Conservation (phyloP, 352 stramenopile genomes). For the Globisporangium nunn region DNA sequence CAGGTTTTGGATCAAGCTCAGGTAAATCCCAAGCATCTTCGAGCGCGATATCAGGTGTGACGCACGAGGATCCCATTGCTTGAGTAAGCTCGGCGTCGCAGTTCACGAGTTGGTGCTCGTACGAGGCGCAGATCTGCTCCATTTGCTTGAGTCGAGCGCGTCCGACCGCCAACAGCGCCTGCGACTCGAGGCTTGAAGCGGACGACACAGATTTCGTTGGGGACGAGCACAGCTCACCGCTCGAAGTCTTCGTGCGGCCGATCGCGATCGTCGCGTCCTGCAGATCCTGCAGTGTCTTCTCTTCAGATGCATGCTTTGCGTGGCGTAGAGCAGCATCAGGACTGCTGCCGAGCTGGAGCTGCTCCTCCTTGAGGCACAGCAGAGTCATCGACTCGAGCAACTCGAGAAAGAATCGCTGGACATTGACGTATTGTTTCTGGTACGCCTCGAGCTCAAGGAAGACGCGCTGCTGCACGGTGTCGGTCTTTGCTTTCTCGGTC, state of each 20-base stretch:
- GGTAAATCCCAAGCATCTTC: background rate
- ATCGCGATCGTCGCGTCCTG: slow-evolving; percentile 18
- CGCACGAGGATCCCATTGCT: slow-evolving; percentile 35
- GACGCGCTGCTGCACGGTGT: slow-evolving; percentile 42
- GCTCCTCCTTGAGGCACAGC: slow-evolving; percentile 32
- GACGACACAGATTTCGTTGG: background rate
- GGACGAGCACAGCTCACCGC: background rate
- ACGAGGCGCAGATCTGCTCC: slow-evolving; percentile 25
- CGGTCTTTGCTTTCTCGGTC: slow-evolving; percentile 32
- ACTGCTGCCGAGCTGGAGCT: slow-evolving; percentile 17
- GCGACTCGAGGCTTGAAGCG: slow-evolving; percentile 27
- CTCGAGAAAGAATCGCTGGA: slow-evolving; percentile 43
- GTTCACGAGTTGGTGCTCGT: slow-evolving; percentile 45
- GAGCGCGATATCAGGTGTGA: background rate
- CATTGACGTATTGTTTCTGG: slow-evolving; percentile 42
- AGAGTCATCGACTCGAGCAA: slow-evolving; percentile 39
- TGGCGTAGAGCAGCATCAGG: slow-evolving; percentile 7
- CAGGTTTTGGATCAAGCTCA: background rate
- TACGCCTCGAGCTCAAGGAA: slow-evolving; percentile 47
- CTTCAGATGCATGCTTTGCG: slow-evolving; percentile 23
- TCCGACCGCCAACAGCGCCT: slow-evolving; percentile 34
- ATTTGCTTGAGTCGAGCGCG: slow-evolving; percentile 35
- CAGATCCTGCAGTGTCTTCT: slow-evolving; percentile 44
- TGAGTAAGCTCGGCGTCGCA: slow-evolving; percentile 42
- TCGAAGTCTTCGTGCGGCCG: background rate